phyloP scores from a whole-genome alignment of 176 grass and related monocot species.

The Carex myosuroides region DNA sequence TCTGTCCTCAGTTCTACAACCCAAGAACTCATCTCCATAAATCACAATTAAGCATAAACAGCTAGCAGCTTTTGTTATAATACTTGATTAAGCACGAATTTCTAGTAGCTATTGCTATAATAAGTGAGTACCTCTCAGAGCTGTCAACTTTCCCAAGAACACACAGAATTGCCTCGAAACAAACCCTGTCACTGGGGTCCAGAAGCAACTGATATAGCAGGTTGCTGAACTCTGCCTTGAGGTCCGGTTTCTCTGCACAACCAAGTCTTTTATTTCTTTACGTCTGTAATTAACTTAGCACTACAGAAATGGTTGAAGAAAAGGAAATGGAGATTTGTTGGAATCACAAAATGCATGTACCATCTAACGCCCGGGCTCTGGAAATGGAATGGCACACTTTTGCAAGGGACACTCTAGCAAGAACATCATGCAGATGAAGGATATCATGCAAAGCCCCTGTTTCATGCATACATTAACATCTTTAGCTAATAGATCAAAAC shows the following conservation, averaged over 20 bases:
- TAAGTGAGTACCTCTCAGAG: constrained; percentile 65
- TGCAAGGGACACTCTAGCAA: constrained; percentile 95
- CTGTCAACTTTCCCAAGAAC: constrained; percentile 94
- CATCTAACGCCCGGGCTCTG: constrained; percentile 80
- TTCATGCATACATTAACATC: constrained; percentile 39
- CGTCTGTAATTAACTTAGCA: constrained; percentile 21
- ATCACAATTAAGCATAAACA: constrained; percentile 11
- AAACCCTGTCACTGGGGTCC: constrained; percentile 97
- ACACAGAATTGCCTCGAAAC: constrained; percentile 98
- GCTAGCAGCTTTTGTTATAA: neutral
- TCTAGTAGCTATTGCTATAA: neutral
- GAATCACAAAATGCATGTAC: constrained; percentile 41
- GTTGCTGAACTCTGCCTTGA: constrained; percentile 83
- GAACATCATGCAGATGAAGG: constrained; percentile 98
- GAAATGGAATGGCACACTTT: constrained; percentile 85
- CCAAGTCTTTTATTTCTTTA: constrained; percentile 22
- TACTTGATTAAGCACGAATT: neutral
- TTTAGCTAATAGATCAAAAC: constrained; percentile 27
- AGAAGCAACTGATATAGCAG: constrained; percentile 99
- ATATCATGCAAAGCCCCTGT: constrained; percentile 95
- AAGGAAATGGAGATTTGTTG: constrained; percentile 17
- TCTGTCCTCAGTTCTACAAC: constrained; percentile 83
- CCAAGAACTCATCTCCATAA: constrained; percentile 2
- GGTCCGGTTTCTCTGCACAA: constrained; percentile 88
- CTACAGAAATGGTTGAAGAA: constrained; percentile 13